Evolutionary conservation across 108 stramenopile genomes (phyloP), one percentile per base, ranked within the genome.

Genomic region (Skeletonema marinoi): DNA sequence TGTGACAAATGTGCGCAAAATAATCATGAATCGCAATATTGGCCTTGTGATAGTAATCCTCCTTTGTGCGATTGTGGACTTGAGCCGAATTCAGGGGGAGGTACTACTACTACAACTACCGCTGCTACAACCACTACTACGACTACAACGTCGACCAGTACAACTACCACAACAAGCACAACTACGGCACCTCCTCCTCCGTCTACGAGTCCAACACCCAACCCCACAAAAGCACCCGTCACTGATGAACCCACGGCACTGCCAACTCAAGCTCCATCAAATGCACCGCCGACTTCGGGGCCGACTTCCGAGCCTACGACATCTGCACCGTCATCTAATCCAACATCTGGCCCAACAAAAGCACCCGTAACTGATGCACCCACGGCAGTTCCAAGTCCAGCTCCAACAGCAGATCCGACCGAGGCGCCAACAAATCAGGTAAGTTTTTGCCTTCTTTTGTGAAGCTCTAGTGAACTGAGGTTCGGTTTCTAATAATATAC

Each of bases 11-110:
- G 65, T 42, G 65, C 65, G 4, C 41, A 17, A 66, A 21, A 19
- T 4, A 66, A 66, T 39, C 35, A 38, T 19, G 65, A 66, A 39
- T 66, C 65, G 36, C 32, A 35, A 66, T 66, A 66, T 39, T 66
- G 65, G 65, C 65, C 65, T 5, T 66, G 65, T 35, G 35, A 66
- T 66, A 66, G 65, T 13, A 66, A 66, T 66, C 65, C 65, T 42
- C 33, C 65, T 42, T 42, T 66, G 41, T 66, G 65, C 41, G 39
- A 38, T 32, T 66, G 65, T 39, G 35, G 17, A n/a, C 32, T n/a
- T 21, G 65, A 66, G 13, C 19, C 50, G 50, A 51, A 19, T 51
- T 1, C 10, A 41, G 39, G 39, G 12, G 39, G 39, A 12, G 44
- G 44, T 12, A 46, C 11, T 12, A 42, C 21, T 32, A 66, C 65